Evolutionary conservation across 192 early-diverging fungal species (phyloP).

Genomic region (Podila epicladia): DNA sequence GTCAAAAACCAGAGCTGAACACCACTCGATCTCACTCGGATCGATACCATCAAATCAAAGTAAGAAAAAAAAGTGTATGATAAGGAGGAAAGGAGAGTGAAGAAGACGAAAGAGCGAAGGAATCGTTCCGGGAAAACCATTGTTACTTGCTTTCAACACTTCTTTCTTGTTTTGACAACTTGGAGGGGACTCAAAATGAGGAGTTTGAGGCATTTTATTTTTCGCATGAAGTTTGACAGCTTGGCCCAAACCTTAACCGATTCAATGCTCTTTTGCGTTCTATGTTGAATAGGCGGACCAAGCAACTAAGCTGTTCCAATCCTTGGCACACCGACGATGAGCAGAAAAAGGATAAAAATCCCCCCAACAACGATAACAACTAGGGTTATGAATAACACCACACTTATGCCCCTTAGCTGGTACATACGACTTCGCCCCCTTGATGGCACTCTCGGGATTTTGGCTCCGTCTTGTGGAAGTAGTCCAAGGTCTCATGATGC

Average conservation of each 20-base stretch:
- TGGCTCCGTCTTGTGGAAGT: background rate
- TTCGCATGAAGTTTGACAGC: background rate
- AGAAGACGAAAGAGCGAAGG: background rate
- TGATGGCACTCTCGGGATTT: background rate
- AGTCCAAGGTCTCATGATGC: background rate
- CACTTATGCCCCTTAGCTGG: background rate
- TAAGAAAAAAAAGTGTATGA: background rate
- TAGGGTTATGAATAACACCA: background rate
- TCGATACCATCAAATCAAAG: slow-evolving; percentile 45
- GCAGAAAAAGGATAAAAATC: background rate
- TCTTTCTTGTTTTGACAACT: background rate
- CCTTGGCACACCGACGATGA: slow-evolving; percentile 52
- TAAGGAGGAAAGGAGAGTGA: background rate
- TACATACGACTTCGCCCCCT: too few relatives aligned
- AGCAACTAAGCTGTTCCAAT: slow-evolving; percentile 41
- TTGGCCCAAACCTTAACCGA: background rate
- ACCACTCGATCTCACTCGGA: slow-evolving; percentile 33
- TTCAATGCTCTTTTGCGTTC: too few relatives aligned
- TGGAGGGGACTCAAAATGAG: background rate
- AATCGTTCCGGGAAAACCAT: background rate
- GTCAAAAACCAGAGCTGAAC: slow-evolving; percentile 18
- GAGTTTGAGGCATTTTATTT: background rate
- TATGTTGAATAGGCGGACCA: slow-evolving; percentile 30
- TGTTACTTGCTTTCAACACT: background rate
- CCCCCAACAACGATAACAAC: background rate